Percentiles rank a stretch among this genome's conserved stretches.
These are phyloP conservation scores for Hordeum marinum DNA, from an alignment of 176 grass and related monocot species.

Conservation along the genomic window DNA sequence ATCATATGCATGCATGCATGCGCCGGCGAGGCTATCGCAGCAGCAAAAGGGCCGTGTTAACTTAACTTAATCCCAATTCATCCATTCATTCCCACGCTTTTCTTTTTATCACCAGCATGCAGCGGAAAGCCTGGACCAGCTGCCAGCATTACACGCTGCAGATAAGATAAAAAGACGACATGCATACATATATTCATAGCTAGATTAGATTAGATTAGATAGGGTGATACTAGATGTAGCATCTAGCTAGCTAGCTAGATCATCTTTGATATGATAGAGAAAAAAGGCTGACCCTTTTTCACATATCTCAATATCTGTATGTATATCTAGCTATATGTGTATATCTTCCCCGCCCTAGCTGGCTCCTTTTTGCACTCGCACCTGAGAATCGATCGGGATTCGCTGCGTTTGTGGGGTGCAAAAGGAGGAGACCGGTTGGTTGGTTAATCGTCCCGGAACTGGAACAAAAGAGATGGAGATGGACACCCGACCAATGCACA, in stretches of 20 bases:
- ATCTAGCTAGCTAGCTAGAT: not conserved
- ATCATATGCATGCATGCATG: constrained; percentile 31
- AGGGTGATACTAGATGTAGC: not conserved
- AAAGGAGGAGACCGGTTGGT: not conserved
- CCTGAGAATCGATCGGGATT: constrained; percentile 35
- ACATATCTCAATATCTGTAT: constrained; percentile 18
- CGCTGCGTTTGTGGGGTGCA: constrained; percentile 17
- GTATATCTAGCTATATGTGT: not conserved
- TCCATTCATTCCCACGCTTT: constrained; percentile 26
- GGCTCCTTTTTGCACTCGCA: constrained; percentile 15
- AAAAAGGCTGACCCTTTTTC: constrained; percentile 38
- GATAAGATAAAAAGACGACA: constrained; percentile 42
- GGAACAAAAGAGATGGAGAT: not conserved
- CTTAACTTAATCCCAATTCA: not conserved
- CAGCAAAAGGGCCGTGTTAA: constrained; percentile 30
- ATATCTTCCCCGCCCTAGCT: not conserved
- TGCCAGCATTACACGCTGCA: not conserved
- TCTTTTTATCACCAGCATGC: constrained; percentile 58
- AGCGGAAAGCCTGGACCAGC: constrained; percentile 36
- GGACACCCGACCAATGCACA: not conserved
- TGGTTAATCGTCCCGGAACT: not conserved
- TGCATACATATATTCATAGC: constrained; percentile 2
- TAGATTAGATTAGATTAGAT: constrained; percentile 19
- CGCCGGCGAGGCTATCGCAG: not conserved
- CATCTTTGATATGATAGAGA: constrained; percentile 25